Evolutionary conservation across 164 flowering plant species (phyloP), one percentile per base, ranked within the genome.

Genomic region (Saururus chinensis): DNA sequence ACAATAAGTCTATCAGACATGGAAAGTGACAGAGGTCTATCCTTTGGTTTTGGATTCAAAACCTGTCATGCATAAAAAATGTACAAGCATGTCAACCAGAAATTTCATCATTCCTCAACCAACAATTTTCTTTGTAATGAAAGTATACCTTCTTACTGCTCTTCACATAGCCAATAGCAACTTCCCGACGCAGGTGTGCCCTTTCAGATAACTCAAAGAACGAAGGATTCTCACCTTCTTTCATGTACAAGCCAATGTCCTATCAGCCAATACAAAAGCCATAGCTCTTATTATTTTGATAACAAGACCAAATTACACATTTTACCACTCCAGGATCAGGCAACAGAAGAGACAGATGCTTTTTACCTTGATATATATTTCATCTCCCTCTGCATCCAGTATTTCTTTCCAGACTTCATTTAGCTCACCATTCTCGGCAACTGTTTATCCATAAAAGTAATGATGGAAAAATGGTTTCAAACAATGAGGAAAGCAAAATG

Each of bases 341-440:
- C 49, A 7, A 12, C 17, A 12, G 9, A n/a, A 10, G 7, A 30
- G 21, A 49, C 19, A 19, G 20, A 42, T 53, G 45, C 30, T 40
- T 51, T 60, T 67, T 76, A 87, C 98, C 91, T 92, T 92, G 24
- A 92, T 79, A 60, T 93, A 93, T 76, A 93, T 93, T 77, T 93
- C 99, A 75, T 93, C 99, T 56, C 99, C 99, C 35, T 88, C 95
- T 56, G 92, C 90, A 73, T 93, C 76, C 48, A 93, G 81, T 61
- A 93, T 80, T 67, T 93, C 99, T 74, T 86, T 93, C 99, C 99
- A 93, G 20, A 93, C 99, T 60, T 79, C 85, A 76, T 88, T 93
- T 68, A 89, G 68, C 64, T 86, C 95, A 61, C 80, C 75, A 72
- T 83, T 81, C 77, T 85, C 87, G 21, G 89, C 85, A 76, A 93